Evolutionary conservation across 129 eudicot species (phyloP), one percentile per base, ranked within the genome.

Genomic region (Ambrosia artemisiifolia): DNA sequence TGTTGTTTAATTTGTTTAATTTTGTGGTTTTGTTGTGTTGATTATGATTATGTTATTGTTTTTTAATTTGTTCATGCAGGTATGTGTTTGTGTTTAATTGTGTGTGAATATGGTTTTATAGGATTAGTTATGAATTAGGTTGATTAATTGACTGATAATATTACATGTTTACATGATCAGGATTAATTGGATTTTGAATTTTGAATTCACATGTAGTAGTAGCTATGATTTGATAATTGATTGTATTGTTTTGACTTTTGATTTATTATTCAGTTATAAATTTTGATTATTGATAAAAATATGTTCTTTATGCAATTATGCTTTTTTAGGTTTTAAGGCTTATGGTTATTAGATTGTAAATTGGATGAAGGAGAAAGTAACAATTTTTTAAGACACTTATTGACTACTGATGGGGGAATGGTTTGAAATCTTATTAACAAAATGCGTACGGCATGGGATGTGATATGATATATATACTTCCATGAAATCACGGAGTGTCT

Each of bases 71-170:
- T 33, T 72, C 71, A 80, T 80, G 84, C 72, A 70, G 51, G 48
- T 12, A 34, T 71, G 77, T 50, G 13, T 56, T 72, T 53, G 74
- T 47, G 80, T 33, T 32, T 38, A 16, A 57, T 73, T 73, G 70
- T 36, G 0, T 57, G 44, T 46, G 63, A 59, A 61, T 20, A 42
- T 63, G 76, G 69, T 18, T 73, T 44, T 59, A 18, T 12, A 18
- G 79, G 86, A 70, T 77, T 82, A 65, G 65, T 73, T 46, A 20
- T 65, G 68, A 78, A 78, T 69, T 69, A 57, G 72, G 63, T 79
- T 8, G 71, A 40, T 74, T 79, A n/a, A 64, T 24, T 40, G 44
- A 40, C 17, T 50, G 33, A 16, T 34, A 12, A 32, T 30, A 14
- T 47, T 11, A 68, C 48, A 20, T 61, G 75, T 10, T 47, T 11